These are phyloP conservation scores for Tritrichomonas musculus DNA, from an alignment of 208 protist genomes.

Conservation along the genomic window DNA sequence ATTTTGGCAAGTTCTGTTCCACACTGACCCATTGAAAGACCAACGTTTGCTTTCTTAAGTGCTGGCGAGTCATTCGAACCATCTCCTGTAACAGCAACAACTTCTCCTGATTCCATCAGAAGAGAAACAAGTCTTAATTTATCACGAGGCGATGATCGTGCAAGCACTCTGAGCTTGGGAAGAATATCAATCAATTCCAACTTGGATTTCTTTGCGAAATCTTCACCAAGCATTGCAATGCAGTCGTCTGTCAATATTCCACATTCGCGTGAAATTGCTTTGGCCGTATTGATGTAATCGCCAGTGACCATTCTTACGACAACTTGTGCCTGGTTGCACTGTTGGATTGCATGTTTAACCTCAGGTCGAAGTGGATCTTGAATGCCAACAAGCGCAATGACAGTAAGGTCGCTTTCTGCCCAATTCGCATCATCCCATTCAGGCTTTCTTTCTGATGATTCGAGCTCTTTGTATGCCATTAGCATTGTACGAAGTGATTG, in stretches of 20 bases:
- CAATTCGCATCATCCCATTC: neutral
- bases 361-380: slow-evolving; percentile 48
- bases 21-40: slow-evolving; percentile 35
- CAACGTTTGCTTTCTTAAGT: too few species aligned
- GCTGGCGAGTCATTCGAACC: slow-evolving; percentile 83
- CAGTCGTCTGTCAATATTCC: neutral
- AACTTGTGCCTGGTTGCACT: slow-evolving; percentile 64
- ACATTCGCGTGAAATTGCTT: neutral
- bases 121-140: slow-evolving; percentile 36
- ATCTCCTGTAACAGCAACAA: slow-evolving; percentile 68
- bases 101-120: neutral
- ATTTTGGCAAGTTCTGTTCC: slow-evolving; percentile 40
- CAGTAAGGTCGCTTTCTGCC: neutral
- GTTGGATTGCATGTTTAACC: slow-evolving; percentile 51
- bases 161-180: too few species aligned
- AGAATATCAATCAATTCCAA: too few species aligned
- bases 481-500: neutral
- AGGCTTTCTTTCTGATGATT: neutral
- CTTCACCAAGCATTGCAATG: neutral
- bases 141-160: too few species aligned
- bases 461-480: neutral
- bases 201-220: too few species aligned
- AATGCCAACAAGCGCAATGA: neutral
- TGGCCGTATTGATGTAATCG: too few species aligned
- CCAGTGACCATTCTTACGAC: slow-evolving; percentile 77